Conservation (phyloP, 2,329 filamentous ascomycete genomes). For the Arthrobotrys musiformis region DNA sequence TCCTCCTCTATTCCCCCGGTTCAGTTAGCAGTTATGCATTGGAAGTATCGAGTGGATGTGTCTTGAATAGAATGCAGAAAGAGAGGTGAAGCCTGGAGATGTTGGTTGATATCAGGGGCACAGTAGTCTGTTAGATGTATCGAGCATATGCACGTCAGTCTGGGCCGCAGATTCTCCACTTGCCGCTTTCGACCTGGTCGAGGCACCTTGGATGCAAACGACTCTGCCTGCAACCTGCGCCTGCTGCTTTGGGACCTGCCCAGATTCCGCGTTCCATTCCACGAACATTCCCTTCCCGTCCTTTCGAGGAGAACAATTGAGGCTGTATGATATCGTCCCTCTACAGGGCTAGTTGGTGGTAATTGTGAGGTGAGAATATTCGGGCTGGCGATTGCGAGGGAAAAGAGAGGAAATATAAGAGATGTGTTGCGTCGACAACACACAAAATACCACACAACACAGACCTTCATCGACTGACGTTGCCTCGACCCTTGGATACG, state of each 20-base stretch:
- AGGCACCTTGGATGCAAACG: neutral
- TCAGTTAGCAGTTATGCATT: too few relatives aligned
- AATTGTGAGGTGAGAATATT: too few relatives aligned
- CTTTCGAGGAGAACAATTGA: neutral
- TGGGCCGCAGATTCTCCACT: neutral
- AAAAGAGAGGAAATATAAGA: neutral
- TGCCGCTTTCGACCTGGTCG: neutral
- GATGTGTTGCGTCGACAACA: neutral
- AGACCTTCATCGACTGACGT: too few relatives aligned
- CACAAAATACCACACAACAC: constrained; percentile 15
- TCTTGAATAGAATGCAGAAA: neutral
- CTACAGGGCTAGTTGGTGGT: too few relatives aligned
- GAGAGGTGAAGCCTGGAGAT: neutral
- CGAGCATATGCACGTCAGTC: neutral
- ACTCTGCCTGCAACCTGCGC: neutral
- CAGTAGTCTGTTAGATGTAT: too few relatives aligned
- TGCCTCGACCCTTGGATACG: too few relatives aligned
- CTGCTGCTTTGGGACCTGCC: neutral
- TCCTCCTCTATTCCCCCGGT: neutral
- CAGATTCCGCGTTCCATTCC: neutral
- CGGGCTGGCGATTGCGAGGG: too few relatives aligned
- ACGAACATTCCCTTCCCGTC: neutral
- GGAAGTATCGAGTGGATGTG: too few relatives aligned
- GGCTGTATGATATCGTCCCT: too few relatives aligned
- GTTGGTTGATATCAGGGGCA: neutral